These are phyloP conservation scores for Tetracladium marchalianum DNA, from an alignment of 495 filamentous ascomycete genomes.

Conservation along the genomic window DNA sequence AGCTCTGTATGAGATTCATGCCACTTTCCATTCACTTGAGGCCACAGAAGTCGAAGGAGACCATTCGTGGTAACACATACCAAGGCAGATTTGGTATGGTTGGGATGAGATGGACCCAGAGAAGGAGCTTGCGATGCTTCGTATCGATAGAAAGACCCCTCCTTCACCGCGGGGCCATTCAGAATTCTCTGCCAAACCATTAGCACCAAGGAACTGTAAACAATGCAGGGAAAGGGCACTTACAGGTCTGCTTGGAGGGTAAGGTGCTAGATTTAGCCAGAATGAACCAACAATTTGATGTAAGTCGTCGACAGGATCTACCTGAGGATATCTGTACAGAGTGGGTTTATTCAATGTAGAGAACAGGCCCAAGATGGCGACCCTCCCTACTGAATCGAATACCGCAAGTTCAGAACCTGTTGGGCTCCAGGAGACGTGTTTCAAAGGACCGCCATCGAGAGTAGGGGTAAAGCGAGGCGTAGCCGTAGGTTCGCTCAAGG, in stretches of 20 bases:
- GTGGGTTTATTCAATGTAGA: slow-evolving; percentile 58
- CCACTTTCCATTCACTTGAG: slow-evolving; percentile 57
- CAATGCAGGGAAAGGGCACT: slow-evolving; percentile 9
- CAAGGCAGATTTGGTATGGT: slow-evolving; percentile 53
- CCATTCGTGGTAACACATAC: slow-evolving; percentile 63
- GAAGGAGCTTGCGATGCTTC: slow-evolving; percentile 38
- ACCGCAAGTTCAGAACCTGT: slow-evolving; percentile 65
- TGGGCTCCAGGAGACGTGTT: slow-evolving; percentile 75
- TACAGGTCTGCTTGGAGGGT: slow-evolving; percentile 35
- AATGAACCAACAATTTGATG: slow-evolving; percentile 71
- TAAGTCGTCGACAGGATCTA: slow-evolving; percentile 59
- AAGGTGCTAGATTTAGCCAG: slow-evolving; percentile 56
- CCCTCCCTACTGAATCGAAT: slow-evolving; percentile 61
- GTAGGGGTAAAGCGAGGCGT: slow-evolving; percentile 31
- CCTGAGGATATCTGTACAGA: slow-evolving; percentile 38
- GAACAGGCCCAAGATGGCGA: slow-evolving; percentile 54
- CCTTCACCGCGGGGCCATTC: slow-evolving; percentile 35
- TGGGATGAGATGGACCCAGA: slow-evolving; percentile 59
- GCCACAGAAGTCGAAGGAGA: slow-evolving; percentile 54
- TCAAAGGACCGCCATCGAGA: slow-evolving; percentile 45
- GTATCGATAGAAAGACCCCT: slow-evolving; percentile 32
- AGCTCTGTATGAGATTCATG: slow-evolving; percentile 57
- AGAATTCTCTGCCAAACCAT: slow-evolving; percentile 12
- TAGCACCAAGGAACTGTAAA: slow-evolving; percentile 1
- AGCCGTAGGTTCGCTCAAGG: slow-evolving; percentile 50